phyloP scores from a whole-genome alignment of 306 rosid genomes.

The Cicer arietinum region DNA sequence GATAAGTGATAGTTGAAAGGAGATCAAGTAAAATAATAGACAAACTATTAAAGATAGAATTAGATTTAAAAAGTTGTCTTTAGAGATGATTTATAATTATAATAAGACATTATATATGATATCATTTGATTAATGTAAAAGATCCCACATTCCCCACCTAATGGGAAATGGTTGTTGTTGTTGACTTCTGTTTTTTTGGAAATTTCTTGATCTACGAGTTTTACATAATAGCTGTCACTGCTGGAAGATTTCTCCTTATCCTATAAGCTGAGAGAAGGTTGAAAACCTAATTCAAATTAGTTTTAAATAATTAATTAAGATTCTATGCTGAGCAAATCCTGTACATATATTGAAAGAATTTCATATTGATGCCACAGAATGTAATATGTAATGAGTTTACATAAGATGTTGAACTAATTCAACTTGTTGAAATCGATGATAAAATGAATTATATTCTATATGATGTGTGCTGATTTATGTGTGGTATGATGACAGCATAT shows the following conservation, averaged over 20 bases:
- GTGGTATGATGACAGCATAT: slow-evolving; percentile 57
- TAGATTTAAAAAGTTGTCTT: background rate
- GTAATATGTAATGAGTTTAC: background rate
- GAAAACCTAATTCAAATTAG: background rate
- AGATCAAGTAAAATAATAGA: background rate
- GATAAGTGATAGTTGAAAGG: background rate
- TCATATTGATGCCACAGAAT: background rate
- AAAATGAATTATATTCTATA: background rate
- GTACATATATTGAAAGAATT: background rate
- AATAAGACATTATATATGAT: slow-evolving; percentile 9
- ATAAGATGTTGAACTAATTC: background rate
- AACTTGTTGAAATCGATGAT: background rate
- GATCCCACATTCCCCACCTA: too few relatives aligned
- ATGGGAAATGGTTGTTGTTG: too few relatives aligned
- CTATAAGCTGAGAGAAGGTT: background rate
- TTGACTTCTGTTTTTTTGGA: background rate
- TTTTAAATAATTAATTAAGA: background rate
- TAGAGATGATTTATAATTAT: background rate
- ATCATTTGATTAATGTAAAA: background rate
- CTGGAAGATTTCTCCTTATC: background rate
- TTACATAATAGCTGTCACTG: background rate
- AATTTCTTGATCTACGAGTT: background rate
- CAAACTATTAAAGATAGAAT: background rate
- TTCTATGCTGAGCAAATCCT: background rate
- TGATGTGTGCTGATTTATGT: slow-evolving; percentile 31